Base-by-base conservation (phyloP, 2,329 filamentous ascomycete genomes). In the Penicillium sp. region DNA sequence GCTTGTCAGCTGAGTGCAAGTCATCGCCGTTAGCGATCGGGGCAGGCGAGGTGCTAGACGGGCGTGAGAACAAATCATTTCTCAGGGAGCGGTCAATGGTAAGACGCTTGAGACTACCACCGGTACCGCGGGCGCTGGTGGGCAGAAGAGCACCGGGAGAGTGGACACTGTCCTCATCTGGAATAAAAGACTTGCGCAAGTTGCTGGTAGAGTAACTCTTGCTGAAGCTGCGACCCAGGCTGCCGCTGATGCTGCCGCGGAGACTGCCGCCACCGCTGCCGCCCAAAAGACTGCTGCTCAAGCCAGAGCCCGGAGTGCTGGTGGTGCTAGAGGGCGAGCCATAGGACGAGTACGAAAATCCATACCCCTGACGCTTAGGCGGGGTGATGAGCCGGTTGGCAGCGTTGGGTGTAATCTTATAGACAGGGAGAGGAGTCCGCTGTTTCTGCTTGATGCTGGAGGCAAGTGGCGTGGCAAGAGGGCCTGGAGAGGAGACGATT, bases 201-300 rank as follows among this genome's bases (percentile, higher is more conserved):
- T 90, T 97, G 81, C 88, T 96, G 13, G 90, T 89, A 3, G 93
- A 97, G 62, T 96, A 85, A 76, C 93, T 97, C 83, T 95, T 97
- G 75, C 86, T 89, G 58, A 97, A 82, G 60, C 86, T 87, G 58
- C 90, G 86, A 59, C 87, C 87, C 48, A 91, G 80, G 71, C 87
- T 90, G n/a, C 78, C 76, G 53, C 70, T 74, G 53, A 76, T 64
- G 60, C 75, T 80, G 28, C 79, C 78, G 35, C 72, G 72, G 52
- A 74, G 58, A 46, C 70, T 73, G 25, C 72, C 74, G 57, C 73
- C 73, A 43, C 76, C 76, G 37, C 58, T 38, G 52, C 58, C 62
- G 11, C 60, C 59, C 26, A 61, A 57, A 26, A 66, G 60, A 28
- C 56, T 63, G 35, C 52, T 52, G 43, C 52, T 60, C 46, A 57